Conservation (phyloP, 2,329 filamentous ascomycete genomes). For the Lachnum nothofagi region DNA sequence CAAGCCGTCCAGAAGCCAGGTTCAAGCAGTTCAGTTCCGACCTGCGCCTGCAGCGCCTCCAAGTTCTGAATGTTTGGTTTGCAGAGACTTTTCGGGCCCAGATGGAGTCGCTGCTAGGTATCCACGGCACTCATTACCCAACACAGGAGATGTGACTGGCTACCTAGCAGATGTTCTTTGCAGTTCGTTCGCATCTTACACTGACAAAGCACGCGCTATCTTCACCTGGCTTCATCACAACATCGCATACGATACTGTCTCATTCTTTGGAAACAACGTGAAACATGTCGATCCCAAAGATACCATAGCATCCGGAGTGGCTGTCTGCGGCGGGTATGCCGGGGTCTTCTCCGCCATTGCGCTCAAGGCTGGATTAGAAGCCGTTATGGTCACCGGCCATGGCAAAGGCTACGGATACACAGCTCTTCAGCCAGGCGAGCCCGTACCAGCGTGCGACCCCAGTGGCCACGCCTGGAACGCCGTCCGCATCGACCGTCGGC, state of each 20-base stretch:
- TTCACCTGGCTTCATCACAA: conserved; percentile 97
- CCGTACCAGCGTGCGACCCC: conserved; percentile 57
- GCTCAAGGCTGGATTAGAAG: conserved; percentile 71
- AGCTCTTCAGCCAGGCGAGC: conserved; percentile 56
- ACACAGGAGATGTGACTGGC: conserved; percentile 53
- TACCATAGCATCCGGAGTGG: conserved; percentile 70
- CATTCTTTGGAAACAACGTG: conserved; percentile 71
- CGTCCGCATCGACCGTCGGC: conserved; percentile 70
- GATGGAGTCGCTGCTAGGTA: conserved; percentile 75
- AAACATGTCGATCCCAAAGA: conserved; percentile 63
- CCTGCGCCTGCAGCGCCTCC: conserved; percentile 18
- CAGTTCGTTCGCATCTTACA: conserved; percentile 69
- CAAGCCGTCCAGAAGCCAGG: conserved; percentile 39
- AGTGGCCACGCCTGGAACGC: conserved; percentile 87
- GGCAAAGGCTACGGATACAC: conserved; percentile 80
- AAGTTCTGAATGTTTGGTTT: conserved; percentile 63
- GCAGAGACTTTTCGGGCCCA: conserved; percentile 80
- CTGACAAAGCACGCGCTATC: conserved; percentile 87
- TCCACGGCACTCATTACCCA: conserved; percentile 65
- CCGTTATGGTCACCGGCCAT: conserved; percentile 68
- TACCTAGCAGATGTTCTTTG: conserved; percentile 77
- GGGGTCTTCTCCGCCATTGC: conserved; percentile 76
- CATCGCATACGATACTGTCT: conserved; percentile 73
- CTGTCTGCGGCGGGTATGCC: conserved; percentile 90
- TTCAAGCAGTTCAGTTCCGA: conserved; percentile 38